phyloP scores from a whole-genome alignment of 352 stramenopile species.

The Phytophthora parvispora region DNA sequence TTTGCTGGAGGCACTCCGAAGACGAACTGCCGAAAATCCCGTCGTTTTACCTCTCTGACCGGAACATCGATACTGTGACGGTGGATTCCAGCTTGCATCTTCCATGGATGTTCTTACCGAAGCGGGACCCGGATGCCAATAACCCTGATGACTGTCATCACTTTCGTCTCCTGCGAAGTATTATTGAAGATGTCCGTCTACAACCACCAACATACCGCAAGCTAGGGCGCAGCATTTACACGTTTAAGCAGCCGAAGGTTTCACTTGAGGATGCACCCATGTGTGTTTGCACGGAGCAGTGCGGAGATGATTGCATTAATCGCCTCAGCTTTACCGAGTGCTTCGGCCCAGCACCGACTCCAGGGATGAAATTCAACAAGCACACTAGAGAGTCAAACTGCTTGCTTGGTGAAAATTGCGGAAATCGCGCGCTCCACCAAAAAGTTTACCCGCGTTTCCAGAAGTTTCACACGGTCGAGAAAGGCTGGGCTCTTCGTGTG shows the following conservation, averaged over 20 bases:
- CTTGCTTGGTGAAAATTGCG: conserved; percentile 89
- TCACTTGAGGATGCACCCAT: conserved; percentile 82
- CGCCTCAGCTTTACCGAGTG: conserved; percentile 94
- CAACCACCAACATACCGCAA: conserved; percentile 84
- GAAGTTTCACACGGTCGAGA: conserved; percentile 86
- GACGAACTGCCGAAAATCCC: conserved; percentile 86
- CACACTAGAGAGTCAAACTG: conserved; percentile 92
- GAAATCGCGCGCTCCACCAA: conserved; percentile 93
- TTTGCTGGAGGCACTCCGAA: conserved; percentile 92
- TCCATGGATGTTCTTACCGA: conserved; percentile 84
- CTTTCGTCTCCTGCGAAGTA: conserved; percentile 74
- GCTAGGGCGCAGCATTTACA: conserved; percentile 85
- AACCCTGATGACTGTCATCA: conserved; percentile 74
- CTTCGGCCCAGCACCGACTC: conserved; percentile 74
- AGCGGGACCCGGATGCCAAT: conserved; percentile 58
- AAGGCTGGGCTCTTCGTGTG: conserved; percentile 93
- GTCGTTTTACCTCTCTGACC: conserved; percentile 72
- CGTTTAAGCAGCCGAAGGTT: conserved; percentile 84
- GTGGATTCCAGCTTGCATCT: conserved; percentile 84
- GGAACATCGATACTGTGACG: conserved; percentile 71
- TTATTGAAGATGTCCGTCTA: conserved; percentile 83
- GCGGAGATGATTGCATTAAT: conserved; percentile 96
- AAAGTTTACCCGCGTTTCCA: conserved; percentile 79
- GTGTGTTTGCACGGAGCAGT: conserved; percentile 83
- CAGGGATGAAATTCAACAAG: conserved; percentile 77